Conservation (phyloP, 2,329 filamentous ascomycete species). For the Beauveria rudraprayagi region DNA sequence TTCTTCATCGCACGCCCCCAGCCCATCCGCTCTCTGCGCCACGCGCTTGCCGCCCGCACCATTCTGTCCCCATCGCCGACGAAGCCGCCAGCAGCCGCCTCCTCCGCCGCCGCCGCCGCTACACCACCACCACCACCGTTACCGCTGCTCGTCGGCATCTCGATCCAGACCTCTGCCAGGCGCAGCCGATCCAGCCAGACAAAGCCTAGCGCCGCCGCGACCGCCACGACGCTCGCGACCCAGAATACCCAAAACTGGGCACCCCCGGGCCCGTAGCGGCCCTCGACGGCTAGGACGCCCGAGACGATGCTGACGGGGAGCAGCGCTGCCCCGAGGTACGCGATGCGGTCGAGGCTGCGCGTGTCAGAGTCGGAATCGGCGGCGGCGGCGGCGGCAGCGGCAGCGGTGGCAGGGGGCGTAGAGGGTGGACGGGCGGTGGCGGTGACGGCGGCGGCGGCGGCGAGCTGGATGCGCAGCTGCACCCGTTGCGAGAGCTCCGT, state of each 20-base stretch:
- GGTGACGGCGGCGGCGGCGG: background rate
- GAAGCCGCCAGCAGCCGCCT: background rate
- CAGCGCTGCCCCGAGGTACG: conserved; percentile 41
- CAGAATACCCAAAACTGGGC: conserved; percentile 41
- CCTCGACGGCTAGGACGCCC: conserved; percentile 39
- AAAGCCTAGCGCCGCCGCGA: conserved; percentile 29
- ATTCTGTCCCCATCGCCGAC: conserved; percentile 12
- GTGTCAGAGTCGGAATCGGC: conserved; percentile 20
- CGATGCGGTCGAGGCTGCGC: conserved; percentile 37
- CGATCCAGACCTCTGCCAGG: conserved; percentile 38
- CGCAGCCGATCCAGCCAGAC: conserved; percentile 43
- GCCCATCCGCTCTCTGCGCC: conserved; percentile 35
- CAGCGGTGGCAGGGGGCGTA: conserved; percentile 1
- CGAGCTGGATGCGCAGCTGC: conserved; percentile 13
- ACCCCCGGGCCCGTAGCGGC: conserved; percentile 34
- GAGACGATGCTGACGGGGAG: conserved; percentile 41
- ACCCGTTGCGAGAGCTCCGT: background rate
- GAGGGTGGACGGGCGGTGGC: too few relatives aligned
- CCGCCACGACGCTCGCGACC: conserved; percentile 32
- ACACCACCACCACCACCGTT: conserved; percentile 16
- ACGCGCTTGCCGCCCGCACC: conserved; percentile 24
- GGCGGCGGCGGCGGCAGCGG: background rate
- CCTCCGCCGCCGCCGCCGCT: conserved; percentile 17
- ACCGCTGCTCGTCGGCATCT: conserved; percentile 25
- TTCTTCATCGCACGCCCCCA: conserved; percentile 39